Conservation (phyloP, 148 eudicot genomes). For the Salicornia ramosissima region DNA sequence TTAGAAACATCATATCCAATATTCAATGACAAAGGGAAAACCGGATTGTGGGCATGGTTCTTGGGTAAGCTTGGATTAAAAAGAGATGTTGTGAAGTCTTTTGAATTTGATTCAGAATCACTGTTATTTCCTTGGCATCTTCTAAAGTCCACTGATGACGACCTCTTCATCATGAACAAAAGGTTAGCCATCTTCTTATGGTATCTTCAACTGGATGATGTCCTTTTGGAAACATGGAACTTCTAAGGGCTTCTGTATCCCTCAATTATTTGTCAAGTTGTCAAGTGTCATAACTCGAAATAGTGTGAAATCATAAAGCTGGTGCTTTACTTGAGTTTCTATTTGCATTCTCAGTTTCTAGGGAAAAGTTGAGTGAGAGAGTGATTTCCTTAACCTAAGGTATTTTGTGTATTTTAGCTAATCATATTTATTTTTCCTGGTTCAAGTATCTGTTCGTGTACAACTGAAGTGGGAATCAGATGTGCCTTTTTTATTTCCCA, state of each 20-base stretch:
- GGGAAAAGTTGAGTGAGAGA: not conserved
- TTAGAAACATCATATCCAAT: conserved; percentile 69
- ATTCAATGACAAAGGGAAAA: conserved; percentile 31
- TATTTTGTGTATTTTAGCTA: too few species aligned
- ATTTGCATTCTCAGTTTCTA: not conserved
- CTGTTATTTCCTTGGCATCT: conserved; percentile 90
- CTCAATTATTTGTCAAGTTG: not conserved
- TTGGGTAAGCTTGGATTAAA: conserved; percentile 47
- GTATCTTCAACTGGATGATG: not conserved
- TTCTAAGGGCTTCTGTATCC: not conserved
- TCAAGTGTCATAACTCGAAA: too few species aligned
- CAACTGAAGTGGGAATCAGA: too few species aligned
- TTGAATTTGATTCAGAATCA: conserved; percentile 41
- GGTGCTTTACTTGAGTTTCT: not conserved
- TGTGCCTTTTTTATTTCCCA: too few species aligned
- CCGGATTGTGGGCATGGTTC: conserved; percentile 64
- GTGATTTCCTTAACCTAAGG: not conserved
- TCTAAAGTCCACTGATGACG: conserved; percentile 40
- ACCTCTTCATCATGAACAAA: conserved; percentile 52
- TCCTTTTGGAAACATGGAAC: not conserved
- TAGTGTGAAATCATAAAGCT: not conserved
- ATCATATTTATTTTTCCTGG: too few species aligned
- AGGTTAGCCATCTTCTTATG: conserved; percentile 40
- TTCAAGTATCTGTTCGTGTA: too few species aligned
- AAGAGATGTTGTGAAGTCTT: conserved; percentile 32